Conservation (phyloP, 768 basidiomycete species). For the Boletales sp. region DNA sequence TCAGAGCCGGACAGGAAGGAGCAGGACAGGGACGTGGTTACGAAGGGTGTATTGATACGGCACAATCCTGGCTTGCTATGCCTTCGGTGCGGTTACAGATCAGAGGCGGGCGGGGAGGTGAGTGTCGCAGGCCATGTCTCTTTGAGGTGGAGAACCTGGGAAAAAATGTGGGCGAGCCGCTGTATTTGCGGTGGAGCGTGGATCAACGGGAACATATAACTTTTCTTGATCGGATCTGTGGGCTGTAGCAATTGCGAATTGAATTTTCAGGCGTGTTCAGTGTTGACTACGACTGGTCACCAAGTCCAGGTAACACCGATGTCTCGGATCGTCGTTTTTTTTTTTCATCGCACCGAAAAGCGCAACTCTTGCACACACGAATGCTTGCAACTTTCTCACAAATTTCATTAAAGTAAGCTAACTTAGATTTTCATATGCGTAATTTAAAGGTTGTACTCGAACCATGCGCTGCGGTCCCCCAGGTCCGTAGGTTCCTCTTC, state of each 20-base stretch:
- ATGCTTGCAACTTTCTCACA: neutral
- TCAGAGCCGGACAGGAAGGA: conserved; percentile 37
- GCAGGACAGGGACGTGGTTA: conserved; percentile 55
- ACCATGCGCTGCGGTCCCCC: conserved; percentile 57
- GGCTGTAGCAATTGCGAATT: too few species aligned
- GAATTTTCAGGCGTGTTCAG: too few species aligned
- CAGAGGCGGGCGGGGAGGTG: conserved; percentile 39
- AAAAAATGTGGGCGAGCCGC: conserved; percentile 51
- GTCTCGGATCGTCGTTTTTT: too few species aligned
- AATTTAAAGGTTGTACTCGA: conserved; percentile 44
- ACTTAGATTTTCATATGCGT: neutral
- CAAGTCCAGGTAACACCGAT: too few species aligned
- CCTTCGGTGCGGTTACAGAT: conserved; percentile 60
- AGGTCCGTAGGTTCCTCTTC: conserved; percentile 39
- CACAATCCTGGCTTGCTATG: conserved; percentile 43
- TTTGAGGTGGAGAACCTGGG: conserved; percentile 58
- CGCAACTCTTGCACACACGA: neutral
- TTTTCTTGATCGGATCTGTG: too few species aligned
- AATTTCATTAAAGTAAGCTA: neutral
- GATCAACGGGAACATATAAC: conserved; percentile 28
- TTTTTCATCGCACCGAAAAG: neutral
- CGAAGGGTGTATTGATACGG: conserved; percentile 50
- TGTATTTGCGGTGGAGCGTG: conserved; percentile 76
- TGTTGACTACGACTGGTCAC: too few species aligned
- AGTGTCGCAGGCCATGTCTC: conserved; percentile 31